phyloP scores from a whole-genome alignment of 805 yeast species.

The Yamadazyma insecticola region DNA sequence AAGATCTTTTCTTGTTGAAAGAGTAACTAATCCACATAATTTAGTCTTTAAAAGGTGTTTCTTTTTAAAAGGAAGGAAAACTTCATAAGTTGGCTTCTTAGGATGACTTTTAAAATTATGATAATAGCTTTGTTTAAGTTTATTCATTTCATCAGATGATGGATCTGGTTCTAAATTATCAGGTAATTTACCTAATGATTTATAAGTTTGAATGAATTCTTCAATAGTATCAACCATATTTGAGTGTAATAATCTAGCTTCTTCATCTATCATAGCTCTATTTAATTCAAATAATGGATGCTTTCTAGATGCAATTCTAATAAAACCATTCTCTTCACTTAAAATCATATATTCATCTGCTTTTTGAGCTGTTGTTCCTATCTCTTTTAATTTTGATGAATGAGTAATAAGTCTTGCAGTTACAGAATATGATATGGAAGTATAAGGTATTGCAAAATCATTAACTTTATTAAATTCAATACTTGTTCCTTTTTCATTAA shows the following conservation, averaged over 20 bases:
- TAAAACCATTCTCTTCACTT: conserved; percentile 21
- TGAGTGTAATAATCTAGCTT: conserved; percentile 28
- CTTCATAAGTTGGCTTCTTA: conserved; percentile 19
- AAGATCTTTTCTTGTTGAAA: conserved; percentile 27
- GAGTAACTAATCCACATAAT: conserved; percentile 26
- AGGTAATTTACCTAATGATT: conserved; percentile 9
- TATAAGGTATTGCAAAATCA: conserved; percentile 27
- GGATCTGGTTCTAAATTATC: conserved; percentile 10
- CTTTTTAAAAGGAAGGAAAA: conserved; percentile 24
- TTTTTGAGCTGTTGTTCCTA: too few species aligned
- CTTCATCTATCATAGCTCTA: conserved; percentile 25
- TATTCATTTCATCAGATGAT: conserved; percentile 22
- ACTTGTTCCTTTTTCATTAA: not conserved
- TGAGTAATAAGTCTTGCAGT: conserved; percentile 35
- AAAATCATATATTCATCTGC: conserved; percentile 25
- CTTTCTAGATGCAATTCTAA: conserved; percentile 20
- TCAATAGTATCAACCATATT: conserved; percentile 23
- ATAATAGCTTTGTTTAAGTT: conserved; percentile 25
- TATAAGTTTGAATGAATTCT: conserved; percentile 23
- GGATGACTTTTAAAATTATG: conserved; percentile 11
- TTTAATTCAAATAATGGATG: conserved; percentile 24
- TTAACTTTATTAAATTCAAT: conserved; percentile 2
- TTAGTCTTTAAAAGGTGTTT: conserved; percentile 26
- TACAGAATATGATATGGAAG: conserved; percentile 28
- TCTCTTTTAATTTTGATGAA: conserved; percentile 15